These are phyloP conservation scores for Phytophthora europaea DNA, from an alignment of 352 stramenopile species.

Conservation along the genomic window DNA sequence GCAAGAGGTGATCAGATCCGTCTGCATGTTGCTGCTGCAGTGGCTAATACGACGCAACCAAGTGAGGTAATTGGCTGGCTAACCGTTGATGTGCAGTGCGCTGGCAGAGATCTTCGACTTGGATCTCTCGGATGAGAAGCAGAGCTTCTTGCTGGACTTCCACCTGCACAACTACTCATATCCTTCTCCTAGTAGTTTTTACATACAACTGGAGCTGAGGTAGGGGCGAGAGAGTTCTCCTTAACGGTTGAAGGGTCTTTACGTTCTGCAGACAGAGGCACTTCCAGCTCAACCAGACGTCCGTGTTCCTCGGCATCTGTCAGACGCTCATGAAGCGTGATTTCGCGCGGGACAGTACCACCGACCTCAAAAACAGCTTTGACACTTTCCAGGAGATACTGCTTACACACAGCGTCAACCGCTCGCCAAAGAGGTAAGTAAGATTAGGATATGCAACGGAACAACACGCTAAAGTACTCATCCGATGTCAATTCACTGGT, in stretches of 20 bases:
- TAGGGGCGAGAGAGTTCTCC: conserved; percentile 7
- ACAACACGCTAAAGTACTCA: background rate
- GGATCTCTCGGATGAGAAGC: conserved; percentile 44
- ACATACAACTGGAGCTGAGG: background rate
- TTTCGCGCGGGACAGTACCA: conserved; percentile 52
- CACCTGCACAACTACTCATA: conserved; percentile 81
- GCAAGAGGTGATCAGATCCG: conserved; percentile 50
- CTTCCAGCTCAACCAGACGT: conserved; percentile 67
- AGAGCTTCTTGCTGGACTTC: conserved; percentile 61
- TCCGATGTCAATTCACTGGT: background rate
- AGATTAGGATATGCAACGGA: background rate
- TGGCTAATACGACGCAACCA: background rate
- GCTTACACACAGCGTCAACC: conserved; percentile 75
- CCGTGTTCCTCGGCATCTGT: conserved; percentile 74
- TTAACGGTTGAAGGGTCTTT: conserved; percentile 28
- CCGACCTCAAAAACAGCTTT: conserved; percentile 65
- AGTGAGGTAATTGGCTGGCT: background rate
- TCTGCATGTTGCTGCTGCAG: background rate
- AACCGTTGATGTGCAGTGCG: conserved; percentile 35
- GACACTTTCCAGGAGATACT: conserved; percentile 67
- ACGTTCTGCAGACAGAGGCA: conserved; percentile 77
- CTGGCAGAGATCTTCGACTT: conserved; percentile 66
- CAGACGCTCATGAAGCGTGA: conserved; percentile 75
- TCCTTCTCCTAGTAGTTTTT: conserved; percentile 33
- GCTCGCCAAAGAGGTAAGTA: conserved; percentile 70